Evolutionary conservation across 2,329 filamentous ascomycete genomes (phyloP).

Genomic region (Aspergillus quadricinctus): DNA sequence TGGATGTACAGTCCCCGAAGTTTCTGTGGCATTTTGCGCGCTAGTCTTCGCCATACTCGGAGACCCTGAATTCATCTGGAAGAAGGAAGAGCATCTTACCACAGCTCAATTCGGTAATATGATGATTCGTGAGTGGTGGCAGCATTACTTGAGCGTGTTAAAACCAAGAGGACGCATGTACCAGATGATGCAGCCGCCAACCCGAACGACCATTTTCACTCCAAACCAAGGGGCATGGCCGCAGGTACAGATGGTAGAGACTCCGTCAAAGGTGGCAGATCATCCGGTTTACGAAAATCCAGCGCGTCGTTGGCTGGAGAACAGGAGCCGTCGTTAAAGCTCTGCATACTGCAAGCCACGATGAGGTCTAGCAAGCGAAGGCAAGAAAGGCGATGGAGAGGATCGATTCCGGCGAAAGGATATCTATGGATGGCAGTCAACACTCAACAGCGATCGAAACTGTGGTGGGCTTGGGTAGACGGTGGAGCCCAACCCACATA

Average conservation of each 20-base stretch:
- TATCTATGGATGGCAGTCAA: background rate
- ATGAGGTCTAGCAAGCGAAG: background rate
- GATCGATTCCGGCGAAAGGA: too few species aligned
- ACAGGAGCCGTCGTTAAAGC: background rate
- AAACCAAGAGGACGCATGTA: background rate
- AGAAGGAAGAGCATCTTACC: background rate
- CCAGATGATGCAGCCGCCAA: background rate
- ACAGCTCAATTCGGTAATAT: background rate
- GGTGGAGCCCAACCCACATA: background rate
- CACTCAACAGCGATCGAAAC: background rate
- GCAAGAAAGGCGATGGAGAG: background rate
- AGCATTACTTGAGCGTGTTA: background rate
- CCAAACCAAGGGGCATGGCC: background rate
- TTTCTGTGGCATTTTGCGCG: conserved; percentile 17
- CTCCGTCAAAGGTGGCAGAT: background rate
- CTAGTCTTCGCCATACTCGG: conserved; percentile 18
- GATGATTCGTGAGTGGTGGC: background rate
- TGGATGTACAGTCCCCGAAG: conserved; percentile 14
- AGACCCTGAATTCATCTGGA: background rate
- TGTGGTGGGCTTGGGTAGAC: too few species aligned
- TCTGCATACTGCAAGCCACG: background rate
- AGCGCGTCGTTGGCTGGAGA: background rate
- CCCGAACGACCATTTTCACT: background rate
- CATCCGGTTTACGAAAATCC: background rate
- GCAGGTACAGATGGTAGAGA: background rate